Evolutionary conservation across 495 filamentous ascomycete genomes (phyloP).

Genomic region (Platismatia glauca): DNA sequence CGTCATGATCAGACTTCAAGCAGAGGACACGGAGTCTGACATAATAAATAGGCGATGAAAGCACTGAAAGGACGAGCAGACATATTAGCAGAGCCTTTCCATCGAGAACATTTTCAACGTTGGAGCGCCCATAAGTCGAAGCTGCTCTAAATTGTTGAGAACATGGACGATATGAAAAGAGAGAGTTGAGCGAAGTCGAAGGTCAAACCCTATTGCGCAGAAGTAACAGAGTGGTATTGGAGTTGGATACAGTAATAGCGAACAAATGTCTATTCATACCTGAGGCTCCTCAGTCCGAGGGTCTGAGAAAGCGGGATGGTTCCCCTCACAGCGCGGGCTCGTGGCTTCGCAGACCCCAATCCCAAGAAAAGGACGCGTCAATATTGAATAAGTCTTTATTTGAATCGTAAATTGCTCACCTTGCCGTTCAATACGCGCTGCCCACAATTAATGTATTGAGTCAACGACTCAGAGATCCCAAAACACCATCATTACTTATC

Average conservation of each 20-base stretch:
- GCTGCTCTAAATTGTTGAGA: background rate
- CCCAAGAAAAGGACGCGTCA: too few relatives aligned
- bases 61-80: background rate
- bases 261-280: background rate
- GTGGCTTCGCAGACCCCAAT: too few relatives aligned
- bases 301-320: background rate
- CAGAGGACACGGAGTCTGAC: background rate
- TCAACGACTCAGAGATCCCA: background rate
- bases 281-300: background rate
- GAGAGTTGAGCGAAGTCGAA: background rate
- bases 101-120: background rate
- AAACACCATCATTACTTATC: too few relatives aligned
- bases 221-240: background rate
- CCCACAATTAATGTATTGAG: background rate
- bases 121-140: background rate
- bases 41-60: too few relatives aligned
- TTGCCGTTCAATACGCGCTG: background rate
- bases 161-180: too few relatives aligned
- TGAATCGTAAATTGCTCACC: too few relatives aligned
- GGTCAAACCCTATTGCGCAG: background rate
- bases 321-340: background rate
- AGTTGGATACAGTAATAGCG: background rate
- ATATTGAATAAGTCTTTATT: too few relatives aligned
- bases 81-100: background rate
- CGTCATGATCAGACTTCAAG: background rate